A percentile compares a stretch with the other conserved stretches of the same genome.
Conservation (phyloP, 1,139 yeast species). For the Geotrichum siamense region DNA sequence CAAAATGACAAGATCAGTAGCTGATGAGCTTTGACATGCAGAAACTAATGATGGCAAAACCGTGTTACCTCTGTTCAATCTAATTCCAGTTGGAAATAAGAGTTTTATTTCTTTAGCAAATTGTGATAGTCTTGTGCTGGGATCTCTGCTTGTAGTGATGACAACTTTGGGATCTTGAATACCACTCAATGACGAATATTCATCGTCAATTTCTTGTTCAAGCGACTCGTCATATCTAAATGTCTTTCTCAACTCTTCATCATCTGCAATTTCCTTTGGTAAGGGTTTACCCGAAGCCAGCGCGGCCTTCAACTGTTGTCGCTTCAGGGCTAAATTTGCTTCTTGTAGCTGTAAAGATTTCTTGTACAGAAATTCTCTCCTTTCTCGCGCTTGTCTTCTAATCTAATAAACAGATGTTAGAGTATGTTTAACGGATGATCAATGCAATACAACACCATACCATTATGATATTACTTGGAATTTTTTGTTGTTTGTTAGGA, state of each 20-base stretch:
- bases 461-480: too few relatives aligned
- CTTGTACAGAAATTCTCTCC: slow-evolving; percentile 85
- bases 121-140: slow-evolving; percentile 75
- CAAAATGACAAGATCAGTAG: slow-evolving; percentile 74
- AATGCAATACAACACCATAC: too few relatives aligned
- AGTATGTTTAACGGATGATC: too few relatives aligned
- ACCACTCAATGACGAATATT: slow-evolving; percentile 81
- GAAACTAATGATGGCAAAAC: slow-evolving; percentile 77
- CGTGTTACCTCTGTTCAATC: slow-evolving; percentile 89
- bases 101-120: slow-evolving; percentile 88
- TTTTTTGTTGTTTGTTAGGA: too few relatives aligned
- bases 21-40: slow-evolving; percentile 68
- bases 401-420: too few relatives aligned
- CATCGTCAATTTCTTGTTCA: slow-evolving; percentile 62
- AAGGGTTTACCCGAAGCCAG: slow-evolving; percentile 87
- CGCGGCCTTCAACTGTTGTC: slow-evolving; percentile 81
- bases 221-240: slow-evolving; percentile 75
- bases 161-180: slow-evolving; percentile 86
- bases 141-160: slow-evolving; percentile 90
- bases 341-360: slow-evolving; percentile 89
- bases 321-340: slow-evolving; percentile 72
- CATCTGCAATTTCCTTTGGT: slow-evolving; percentile 86
- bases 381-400: slow-evolving; percentile 89
- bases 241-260: slow-evolving; percentile 68
- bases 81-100: slow-evolving; percentile 80